Conservation (phyloP, 495 filamentous ascomycete genomes). For the Tuber microsphaerosporum region DNA sequence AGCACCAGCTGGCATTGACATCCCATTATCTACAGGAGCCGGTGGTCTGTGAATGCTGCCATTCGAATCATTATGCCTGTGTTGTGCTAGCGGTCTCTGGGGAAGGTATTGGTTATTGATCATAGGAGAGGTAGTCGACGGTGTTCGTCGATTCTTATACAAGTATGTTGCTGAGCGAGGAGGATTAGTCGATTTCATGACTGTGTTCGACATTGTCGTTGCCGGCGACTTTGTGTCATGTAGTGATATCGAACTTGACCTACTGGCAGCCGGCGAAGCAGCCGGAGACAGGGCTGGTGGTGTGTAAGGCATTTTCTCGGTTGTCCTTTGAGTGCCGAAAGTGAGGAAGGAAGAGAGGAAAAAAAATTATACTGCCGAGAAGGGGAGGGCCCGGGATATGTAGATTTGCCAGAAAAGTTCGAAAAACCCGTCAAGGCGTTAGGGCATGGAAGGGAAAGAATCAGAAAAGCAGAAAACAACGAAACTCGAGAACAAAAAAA, state of each 20-base stretch:
- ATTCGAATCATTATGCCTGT: conserved; percentile 42
- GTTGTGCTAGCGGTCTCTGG: conserved; percentile 22
- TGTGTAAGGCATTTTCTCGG: conserved; percentile 82
- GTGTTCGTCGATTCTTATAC: conserved; percentile 59
- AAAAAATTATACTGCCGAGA: conserved; percentile 12
- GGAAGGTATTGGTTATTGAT: conserved; percentile 26
- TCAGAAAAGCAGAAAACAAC: conserved; percentile 23
- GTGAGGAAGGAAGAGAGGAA: background rate
- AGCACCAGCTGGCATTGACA: conserved; percentile 59
- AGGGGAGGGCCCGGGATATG: conserved; percentile 20
- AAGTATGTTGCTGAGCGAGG: conserved; percentile 52
- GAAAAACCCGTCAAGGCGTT: conserved; percentile 39
- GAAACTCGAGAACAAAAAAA: conserved; percentile 32
- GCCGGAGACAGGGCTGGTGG: conserved; percentile 77
- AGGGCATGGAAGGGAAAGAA: conserved; percentile 31
- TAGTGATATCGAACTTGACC: conserved; percentile 40
- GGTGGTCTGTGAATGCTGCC: conserved; percentile 68
- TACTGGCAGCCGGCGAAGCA: conserved; percentile 53
- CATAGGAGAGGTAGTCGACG: conserved; percentile 48
- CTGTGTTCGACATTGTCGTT: conserved; percentile 53
- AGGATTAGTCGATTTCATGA: conserved; percentile 44
- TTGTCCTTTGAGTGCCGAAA: conserved; percentile 42
- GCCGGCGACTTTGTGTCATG: conserved; percentile 53
- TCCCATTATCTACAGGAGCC: conserved; percentile 61
- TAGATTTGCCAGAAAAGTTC: conserved; percentile 37